These are phyloP conservation scores for Phytophthora fragariae DNA, from an alignment of 352 stramenopile species.

Conservation along the genomic window DNA sequence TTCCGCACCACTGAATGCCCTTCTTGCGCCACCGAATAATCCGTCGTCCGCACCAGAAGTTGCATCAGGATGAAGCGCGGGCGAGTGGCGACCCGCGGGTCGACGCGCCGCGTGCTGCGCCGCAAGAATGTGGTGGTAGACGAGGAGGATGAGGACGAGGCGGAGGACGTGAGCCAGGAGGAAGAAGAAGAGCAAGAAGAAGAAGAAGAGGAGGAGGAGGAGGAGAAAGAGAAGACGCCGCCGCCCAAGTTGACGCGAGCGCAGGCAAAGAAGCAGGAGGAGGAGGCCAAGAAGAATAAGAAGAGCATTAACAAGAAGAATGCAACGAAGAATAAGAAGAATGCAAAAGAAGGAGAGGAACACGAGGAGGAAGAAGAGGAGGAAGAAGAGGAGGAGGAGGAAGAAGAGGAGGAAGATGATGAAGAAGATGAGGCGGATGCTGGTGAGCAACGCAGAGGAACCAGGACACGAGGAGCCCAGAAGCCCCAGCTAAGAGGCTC, in stretches of 20 bases:
- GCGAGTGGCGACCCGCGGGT: slow-evolving; percentile 47
- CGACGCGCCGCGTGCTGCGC: slow-evolving; percentile 62
- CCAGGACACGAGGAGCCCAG: slow-evolving; percentile 8
- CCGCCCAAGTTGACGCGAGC: slow-evolving; percentile 45
- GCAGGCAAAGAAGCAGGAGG: slow-evolving; percentile 43
- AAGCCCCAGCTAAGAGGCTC: slow-evolving; percentile 36
- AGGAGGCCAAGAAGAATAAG: slow-evolving; percentile 44
- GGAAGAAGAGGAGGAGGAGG: slow-evolving; percentile 53
- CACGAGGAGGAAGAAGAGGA: slow-evolving; percentile 54
- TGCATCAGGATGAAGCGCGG: slow-evolving; percentile 64
- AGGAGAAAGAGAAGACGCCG: slow-evolving; percentile 41
- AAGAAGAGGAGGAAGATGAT: slow-evolving; percentile 16
- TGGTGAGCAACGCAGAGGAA: slow-evolving; percentile 28
- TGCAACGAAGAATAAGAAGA: slow-evolving; percentile 36
- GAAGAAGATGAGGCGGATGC: slow-evolving; percentile 50
- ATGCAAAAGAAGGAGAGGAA: slow-evolving; percentile 43
- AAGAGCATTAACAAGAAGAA: slow-evolving; percentile 45
- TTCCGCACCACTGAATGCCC: too few relatives aligned
- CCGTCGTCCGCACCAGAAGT: too few relatives aligned
- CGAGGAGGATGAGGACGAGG: slow-evolving; percentile 52
- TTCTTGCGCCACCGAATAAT: too few relatives aligned
- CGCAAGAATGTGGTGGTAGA: slow-evolving; percentile 83
- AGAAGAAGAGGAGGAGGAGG: slow-evolving; percentile 30
- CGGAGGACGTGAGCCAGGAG: slow-evolving; percentile 31
- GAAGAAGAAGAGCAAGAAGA: slow-evolving; percentile 31